These are phyloP conservation scores for Yamadazyma laniorum DNA, from an alignment of 805 yeast species.

Conservation along the genomic window DNA sequence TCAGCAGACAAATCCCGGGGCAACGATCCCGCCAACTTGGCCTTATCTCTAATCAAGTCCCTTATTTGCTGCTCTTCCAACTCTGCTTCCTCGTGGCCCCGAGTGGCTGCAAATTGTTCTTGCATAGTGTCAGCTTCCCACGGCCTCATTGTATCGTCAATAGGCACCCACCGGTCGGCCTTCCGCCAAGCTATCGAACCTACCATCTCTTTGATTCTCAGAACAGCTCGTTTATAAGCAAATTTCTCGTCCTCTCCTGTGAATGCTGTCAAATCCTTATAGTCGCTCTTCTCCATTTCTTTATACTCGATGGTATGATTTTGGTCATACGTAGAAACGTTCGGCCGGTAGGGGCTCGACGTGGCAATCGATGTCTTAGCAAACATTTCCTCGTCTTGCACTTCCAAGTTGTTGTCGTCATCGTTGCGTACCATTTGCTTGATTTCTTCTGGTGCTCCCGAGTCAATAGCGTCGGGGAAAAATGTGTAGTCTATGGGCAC, in stretches of 20 bases:
- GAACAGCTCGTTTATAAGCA: constrained; percentile 70
- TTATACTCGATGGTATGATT: constrained; percentile 28
- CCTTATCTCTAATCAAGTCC: background rate
- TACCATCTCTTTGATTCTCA: constrained; percentile 61
- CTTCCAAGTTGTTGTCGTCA: constrained; percentile 37
- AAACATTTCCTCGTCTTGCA: constrained; percentile 68
- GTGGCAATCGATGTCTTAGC: constrained; percentile 61
- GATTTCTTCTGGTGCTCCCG: constrained; percentile 13
- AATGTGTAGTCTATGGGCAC: constrained; percentile 52
- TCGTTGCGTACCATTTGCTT: constrained; percentile 18
- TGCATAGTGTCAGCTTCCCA: constrained; percentile 40
- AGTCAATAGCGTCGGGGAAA: constrained; percentile 49
- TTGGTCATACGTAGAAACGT: constrained; percentile 60
- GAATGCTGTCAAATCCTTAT: constrained; percentile 51
- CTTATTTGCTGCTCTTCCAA: background rate
- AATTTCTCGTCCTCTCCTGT: constrained; percentile 78
- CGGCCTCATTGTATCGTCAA: constrained; percentile 50
- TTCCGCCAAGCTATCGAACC: constrained; percentile 51
- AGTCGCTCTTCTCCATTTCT: constrained; percentile 25
- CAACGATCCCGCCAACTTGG: constrained; percentile 8
- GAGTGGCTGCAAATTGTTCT: background rate
- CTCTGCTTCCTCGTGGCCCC: background rate
- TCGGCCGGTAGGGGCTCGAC: constrained; percentile 66
- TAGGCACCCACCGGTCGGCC: constrained; percentile 52
- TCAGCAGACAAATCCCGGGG: constrained; percentile 25